Conservation (phyloP, 768 basidiomycete species). For the Tricholoma hemisulphureum region DNA sequence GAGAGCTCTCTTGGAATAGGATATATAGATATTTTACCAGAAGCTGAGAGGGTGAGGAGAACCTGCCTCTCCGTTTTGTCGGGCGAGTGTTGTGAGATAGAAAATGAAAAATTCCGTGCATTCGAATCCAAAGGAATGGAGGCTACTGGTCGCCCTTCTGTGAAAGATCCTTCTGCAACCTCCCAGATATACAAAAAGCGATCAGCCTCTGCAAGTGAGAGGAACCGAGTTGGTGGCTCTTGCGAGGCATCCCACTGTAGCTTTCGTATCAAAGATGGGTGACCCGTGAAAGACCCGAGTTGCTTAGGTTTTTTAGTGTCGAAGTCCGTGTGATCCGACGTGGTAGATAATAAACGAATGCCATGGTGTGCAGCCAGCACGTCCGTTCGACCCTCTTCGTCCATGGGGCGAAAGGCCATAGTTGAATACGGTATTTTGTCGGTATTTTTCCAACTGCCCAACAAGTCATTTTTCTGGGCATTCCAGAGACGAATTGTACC, state of each 20-base stretch:
- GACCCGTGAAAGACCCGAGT: conserved; percentile 59
- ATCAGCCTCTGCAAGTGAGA: conserved; percentile 62
- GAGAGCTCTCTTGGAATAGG: conserved; percentile 49
- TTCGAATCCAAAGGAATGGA: conserved; percentile 65
- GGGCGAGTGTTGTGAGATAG: conserved; percentile 26
- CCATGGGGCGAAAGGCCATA: conserved; percentile 42
- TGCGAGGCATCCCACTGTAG: conserved; percentile 51
- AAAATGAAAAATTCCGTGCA: conserved; percentile 45
- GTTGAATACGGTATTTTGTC: conserved; percentile 59
- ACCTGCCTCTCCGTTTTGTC: conserved; percentile 29
- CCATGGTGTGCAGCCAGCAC: conserved; percentile 60
- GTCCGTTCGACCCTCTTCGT: conserved; percentile 38
- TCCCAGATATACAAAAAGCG: conserved; percentile 65
- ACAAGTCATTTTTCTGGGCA: conserved; percentile 44
- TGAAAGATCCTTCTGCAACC: conserved; percentile 37
- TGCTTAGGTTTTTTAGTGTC: conserved; percentile 43
- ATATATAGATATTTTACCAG: conserved; percentile 58
- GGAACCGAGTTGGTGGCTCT: conserved; percentile 44
- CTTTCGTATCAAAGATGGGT: conserved; percentile 54
- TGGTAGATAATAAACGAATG: conserved; percentile 50
- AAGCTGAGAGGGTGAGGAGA: conserved; percentile 55
- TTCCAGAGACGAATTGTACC: conserved; percentile 60
- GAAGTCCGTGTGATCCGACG: conserved; percentile 22
- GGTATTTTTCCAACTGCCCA: conserved; percentile 54
- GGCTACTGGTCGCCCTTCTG: conserved; percentile 54